A percentile compares a stretch with the other conserved stretches of the same genome.
These are phyloP conservation scores for Trichophyton rubrum DNA, from an alignment of 2,329 filamentous ascomycete genomes.

Conservation along the genomic window DNA sequence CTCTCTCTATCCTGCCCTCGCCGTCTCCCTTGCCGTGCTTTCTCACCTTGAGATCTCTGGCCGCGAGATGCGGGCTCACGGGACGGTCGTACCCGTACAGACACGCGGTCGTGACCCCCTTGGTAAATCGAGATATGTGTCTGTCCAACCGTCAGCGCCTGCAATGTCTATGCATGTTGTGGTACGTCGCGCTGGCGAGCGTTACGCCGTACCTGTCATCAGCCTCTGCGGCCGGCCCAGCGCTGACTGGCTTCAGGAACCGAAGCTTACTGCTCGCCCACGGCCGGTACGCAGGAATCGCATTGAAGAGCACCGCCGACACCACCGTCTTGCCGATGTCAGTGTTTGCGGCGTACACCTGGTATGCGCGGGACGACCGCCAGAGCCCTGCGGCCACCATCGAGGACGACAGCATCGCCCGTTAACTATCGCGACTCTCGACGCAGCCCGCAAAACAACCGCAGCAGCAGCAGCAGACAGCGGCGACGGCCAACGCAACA, in stretches of 20 bases:
- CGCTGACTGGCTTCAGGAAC: slow-evolving; percentile 74
- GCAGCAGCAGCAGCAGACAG: not conserved
- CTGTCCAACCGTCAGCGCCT: slow-evolving; percentile 26
- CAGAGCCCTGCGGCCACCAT: slow-evolving; percentile 48
- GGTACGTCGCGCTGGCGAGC: not conserved
- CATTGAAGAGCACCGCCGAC: slow-evolving; percentile 57
- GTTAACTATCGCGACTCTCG: not conserved
- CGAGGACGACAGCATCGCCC: slow-evolving; percentile 11
- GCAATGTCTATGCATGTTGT: not conserved
- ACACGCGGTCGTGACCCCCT: slow-evolving; percentile 45
- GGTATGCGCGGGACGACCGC: slow-evolving; percentile 55
- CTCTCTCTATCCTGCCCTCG: not conserved
- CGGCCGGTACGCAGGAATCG: slow-evolving; percentile 39
- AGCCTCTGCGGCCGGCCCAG: slow-evolving; percentile 55
- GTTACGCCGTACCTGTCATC: slow-evolving; percentile 49
- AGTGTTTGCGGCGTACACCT: slow-evolving; percentile 74
- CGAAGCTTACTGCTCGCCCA: slow-evolving; percentile 27
- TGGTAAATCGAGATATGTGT: slow-evolving; percentile 50
- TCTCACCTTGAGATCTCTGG: slow-evolving; percentile 37
- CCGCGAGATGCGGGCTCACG: slow-evolving; percentile 67
- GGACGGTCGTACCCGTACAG: slow-evolving; percentile 62
- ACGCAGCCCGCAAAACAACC: not conserved
- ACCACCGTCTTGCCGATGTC: slow-evolving; percentile 76
- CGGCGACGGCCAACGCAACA: not conserved
- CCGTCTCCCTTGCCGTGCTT: not conserved